Evolutionary conservation across 768 basidiomycete species (phyloP), one percentile per base, ranked within the genome.

Genomic region (Trametes meyenii): DNA sequence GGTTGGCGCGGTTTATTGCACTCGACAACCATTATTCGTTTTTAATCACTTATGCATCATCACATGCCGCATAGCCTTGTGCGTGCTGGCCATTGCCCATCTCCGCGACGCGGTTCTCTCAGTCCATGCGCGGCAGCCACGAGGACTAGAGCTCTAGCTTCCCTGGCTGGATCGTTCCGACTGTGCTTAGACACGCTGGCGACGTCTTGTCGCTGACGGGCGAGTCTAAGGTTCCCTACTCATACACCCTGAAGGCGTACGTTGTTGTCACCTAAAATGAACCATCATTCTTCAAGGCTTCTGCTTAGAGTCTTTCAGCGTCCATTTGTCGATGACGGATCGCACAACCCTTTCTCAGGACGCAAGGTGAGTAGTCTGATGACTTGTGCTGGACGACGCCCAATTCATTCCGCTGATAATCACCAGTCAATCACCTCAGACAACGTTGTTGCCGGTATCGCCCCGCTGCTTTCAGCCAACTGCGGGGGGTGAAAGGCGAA

Each of bases 391-490:
- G 23, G 12, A 39, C 49, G 40, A 43, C 26, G 44, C 13, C 21
- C 56, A 39, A 58, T 58, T 58, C 51, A 53, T 48, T 57, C 46
- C 21, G 17, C 5, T 52, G 61, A 53, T 52, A 36, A 58, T 62
- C 61, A 62, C 44, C 33, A 46, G 61, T 48, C 46, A 36, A 58
- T 62, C 61, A 62, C 44, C 33, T 36, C 40, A 50, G 40, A 23
- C 11, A 5, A 26, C 1, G 29, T 33, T 33, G 45, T 55, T 3
- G 26, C 38, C 53, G 46, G n/a, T 29, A 50, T 43, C 48, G 45
- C 60, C 60, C 35, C 46, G 51, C 19, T 26, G 10, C 17, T 29
- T n/a, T 61, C 50, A 33, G 12, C 46, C 60, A 49, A 60, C 53
- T 55, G 46, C 60, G 53, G 53, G 43, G 29, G 33, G 4, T 21